Percentiles rank a stretch among this genome's conserved stretches.
phyloP scores from a whole-genome alignment of 345 rosid genomes.

The Salix purpurea region DNA sequence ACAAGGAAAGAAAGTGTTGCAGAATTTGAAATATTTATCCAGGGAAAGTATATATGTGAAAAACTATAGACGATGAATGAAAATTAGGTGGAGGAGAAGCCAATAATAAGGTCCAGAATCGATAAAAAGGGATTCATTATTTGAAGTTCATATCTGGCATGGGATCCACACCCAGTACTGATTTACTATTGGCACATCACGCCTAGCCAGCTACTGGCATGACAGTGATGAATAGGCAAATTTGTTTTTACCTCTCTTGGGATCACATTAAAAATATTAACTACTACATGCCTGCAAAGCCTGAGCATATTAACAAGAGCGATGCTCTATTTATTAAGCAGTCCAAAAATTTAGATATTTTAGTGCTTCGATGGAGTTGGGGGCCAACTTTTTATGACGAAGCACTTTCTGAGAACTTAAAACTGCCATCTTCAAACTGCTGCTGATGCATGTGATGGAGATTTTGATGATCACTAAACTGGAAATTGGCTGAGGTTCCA shows the following conservation, averaged over 20 bases:
- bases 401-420: not conserved
- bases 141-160: conserved; percentile 1
- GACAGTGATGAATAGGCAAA: not conserved
- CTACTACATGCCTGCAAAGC: not conserved
- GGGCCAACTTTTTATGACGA: not conserved
- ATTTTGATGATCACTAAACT: no score
- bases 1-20: not conserved
- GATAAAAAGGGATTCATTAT: not conserved
- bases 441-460: no score
- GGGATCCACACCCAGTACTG: conserved; percentile 17
- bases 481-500: no score
- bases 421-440: no score
- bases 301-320: not conserved
- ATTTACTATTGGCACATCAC: not conserved
- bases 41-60: not conserved
- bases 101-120: not conserved
- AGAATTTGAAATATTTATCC: not conserved
- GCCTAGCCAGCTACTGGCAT: not conserved
- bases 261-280: not conserved
- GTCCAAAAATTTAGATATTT: not conserved
- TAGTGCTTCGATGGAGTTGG: not conserved
- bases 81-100: not conserved
- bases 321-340: not conserved
- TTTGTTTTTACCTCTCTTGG: not conserved
- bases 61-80: not conserved